Base-by-base conservation (phyloP, 2,329 filamentous ascomycete genomes). In the Aspergillus pseudoglaucus region DNA sequence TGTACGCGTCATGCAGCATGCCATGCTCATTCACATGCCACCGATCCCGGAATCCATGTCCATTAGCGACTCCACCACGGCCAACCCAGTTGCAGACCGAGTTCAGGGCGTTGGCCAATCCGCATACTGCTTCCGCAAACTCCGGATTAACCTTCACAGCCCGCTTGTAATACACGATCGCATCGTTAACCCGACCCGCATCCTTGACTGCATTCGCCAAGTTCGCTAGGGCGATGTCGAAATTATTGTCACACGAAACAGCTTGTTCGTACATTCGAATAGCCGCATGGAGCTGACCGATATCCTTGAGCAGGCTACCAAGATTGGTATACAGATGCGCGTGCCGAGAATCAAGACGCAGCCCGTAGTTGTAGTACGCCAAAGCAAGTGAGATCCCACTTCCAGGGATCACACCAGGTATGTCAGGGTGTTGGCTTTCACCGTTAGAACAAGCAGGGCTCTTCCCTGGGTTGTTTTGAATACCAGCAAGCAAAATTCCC, bases 181-280 rank as follows among this genome's bases (percentile, higher is more conserved):
- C 93, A 64, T 98, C 93, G 48, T 83, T 87, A 56, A 97, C 88
- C 39, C 88, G 83, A 2, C 93, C 93, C 58, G 94, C 89, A 65
- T 98, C 93, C 67, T 98, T 98, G 56, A 98, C 90, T 7, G 93
- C 93, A 65, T 98, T 98, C 47, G 93, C 93, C 18, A 98, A 77
- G 61, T 98, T 98, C 3, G 93, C 95, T 47, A 98, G 74, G 30
- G 93, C 93, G 61, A 98, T 98, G 62, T 98, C 93, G 61, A 98
- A 98, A 20, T 84, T 88, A n/a, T 83, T 83, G 66, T 98, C 93
- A 63, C 90, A 97, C 3, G 81, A 79, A 12, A 98, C 93, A 9
- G 93, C 93, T 56, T 89, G 84, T 69, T 97, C 90, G 63, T 98
- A 98, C 91, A 98, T 97, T 55, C 85, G 84, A 58, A 98, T 96